These are phyloP conservation scores for Aureobasidium lini DNA, from an alignment of 2,329 filamentous ascomycete genomes.

Conservation along the genomic window DNA sequence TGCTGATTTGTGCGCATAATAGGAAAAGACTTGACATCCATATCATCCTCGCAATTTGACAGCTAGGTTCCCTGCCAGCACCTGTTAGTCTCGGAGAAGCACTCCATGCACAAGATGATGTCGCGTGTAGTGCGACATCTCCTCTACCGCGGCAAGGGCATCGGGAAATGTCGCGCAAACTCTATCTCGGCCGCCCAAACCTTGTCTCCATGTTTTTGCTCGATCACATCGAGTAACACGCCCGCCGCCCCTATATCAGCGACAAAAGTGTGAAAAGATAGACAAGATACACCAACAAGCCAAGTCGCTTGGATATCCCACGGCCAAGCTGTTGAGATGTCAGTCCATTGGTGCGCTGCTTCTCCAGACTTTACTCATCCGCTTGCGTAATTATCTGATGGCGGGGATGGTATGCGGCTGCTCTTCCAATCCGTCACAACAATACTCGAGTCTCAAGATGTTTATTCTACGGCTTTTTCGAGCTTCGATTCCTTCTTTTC, in stretches of 20 bases:
- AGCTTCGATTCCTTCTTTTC: not conserved
- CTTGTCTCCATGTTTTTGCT: conserved; percentile 1
- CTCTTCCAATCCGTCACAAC: not conserved
- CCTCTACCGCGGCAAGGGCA: not conserved
- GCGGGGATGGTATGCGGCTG: not conserved
- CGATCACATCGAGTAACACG: conserved; percentile 12
- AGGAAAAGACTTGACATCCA: too few species aligned
- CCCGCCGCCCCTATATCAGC: not conserved
- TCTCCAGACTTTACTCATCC: not conserved
- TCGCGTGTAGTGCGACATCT: not conserved
- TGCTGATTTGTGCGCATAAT: too few species aligned
- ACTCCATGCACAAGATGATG: too few species aligned
- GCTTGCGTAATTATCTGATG: not conserved
- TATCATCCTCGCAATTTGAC: too few species aligned
- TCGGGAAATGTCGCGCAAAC: not conserved
- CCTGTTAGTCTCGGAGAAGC: too few species aligned
- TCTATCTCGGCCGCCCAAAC: not conserved
- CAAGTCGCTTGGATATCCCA: not conserved
- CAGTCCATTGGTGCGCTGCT: not conserved
- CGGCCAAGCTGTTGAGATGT: not conserved
- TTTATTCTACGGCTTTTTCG: not conserved
- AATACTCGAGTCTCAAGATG: not conserved
- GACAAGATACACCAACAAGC: conserved; percentile 1
- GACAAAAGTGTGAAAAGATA: not conserved
- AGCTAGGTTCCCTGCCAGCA: too few species aligned